Percentiles rank a stretch among this genome's conserved stretches.
These are phyloP conservation scores for Pythium utonaiense DNA, from an alignment of 352 stramenopile species.

Conservation along the genomic window DNA sequence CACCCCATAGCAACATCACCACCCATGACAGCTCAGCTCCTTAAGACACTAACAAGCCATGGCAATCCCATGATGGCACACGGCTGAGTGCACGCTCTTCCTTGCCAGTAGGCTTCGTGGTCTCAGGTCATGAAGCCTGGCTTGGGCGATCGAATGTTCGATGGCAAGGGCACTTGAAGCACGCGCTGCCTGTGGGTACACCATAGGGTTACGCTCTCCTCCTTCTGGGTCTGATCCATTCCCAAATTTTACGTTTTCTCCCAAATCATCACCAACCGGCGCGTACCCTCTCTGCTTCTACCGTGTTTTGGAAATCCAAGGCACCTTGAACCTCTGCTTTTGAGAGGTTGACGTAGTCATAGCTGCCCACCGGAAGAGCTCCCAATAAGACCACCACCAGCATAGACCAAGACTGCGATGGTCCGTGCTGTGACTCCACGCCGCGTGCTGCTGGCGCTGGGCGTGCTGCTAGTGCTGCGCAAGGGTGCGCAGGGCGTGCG, in stretches of 20 bases:
- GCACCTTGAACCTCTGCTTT: slow-evolving; percentile 12
- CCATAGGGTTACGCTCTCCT: no score
- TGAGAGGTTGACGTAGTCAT: slow-evolving; percentile 19
- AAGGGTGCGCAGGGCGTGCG: slow-evolving; percentile 33
- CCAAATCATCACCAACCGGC: neutral
- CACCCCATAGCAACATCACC: no score
- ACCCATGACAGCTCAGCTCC: no score
- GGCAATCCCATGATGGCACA: no score
- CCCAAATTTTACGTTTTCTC: neutral
- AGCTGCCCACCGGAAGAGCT: neutral
- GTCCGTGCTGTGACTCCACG: slow-evolving; percentile 22
- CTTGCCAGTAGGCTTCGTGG: no score
- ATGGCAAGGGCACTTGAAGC: no score
- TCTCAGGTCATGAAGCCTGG: no score
- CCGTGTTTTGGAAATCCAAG: neutral
- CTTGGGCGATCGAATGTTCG: no score
- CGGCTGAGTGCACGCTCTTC: no score
- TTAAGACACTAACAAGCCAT: no score
- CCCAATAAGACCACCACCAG: neutral
- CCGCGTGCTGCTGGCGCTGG: slow-evolving; percentile 33
- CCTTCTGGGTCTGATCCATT: neutral
- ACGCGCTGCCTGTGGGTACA: no score
- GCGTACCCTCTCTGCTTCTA: neutral
- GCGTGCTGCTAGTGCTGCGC: slow-evolving; percentile 38
- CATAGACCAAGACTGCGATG: neutral